Evolutionary conservation across 148 eudicot genomes (phyloP), one percentile per base, ranked within the genome.

Genomic region (Rhododendron mucronatum): DNA sequence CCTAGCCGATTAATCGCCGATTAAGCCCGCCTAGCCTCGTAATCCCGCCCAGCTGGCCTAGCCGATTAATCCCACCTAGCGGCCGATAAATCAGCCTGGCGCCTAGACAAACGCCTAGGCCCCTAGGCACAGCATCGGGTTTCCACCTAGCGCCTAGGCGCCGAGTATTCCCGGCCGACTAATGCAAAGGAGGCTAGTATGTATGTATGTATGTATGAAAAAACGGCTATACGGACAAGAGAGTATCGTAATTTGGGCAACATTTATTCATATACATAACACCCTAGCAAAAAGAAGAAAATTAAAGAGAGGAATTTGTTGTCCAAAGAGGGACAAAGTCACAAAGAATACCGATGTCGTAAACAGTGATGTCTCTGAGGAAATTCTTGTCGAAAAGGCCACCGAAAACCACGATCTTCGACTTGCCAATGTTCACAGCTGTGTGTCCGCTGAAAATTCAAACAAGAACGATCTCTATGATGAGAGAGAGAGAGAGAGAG

Each of bases 341-440:
- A 18, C 61, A 55, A 61, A 69, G 41, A 71, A 61, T 88, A 94
- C 98, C 99, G 75, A 94, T 92, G 87, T 97, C 99, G 82, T 91
- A 97, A 82, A 97, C 98, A 61, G 81, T 76, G 71, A 93, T 88
- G 84, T 95, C 98, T 71, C 84, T 90, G 89, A 95, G 94, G 88
- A 95, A 97, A 12, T 92, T 96, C 89, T 97, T 97, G 87, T 94
- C 96, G 61, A 93, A 87, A 2, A 97, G 89, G 21, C 99, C 99
- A 61, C 99, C 98, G 75, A 97, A 97, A 55, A 97, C 77, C 20
- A 97, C 93, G 69, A 97, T 85, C 92, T 95, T 97, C 65, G 99
- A 93, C 47, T 92, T 93, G 48, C 98, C 98, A 30, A 97, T 89
- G 75, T 93, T 95, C 26, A 95, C 98, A 83, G 95, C 94, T 61